phyloP scores from a whole-genome alignment of 257 asterid genomes.

The Verbascum thapsus region DNA sequence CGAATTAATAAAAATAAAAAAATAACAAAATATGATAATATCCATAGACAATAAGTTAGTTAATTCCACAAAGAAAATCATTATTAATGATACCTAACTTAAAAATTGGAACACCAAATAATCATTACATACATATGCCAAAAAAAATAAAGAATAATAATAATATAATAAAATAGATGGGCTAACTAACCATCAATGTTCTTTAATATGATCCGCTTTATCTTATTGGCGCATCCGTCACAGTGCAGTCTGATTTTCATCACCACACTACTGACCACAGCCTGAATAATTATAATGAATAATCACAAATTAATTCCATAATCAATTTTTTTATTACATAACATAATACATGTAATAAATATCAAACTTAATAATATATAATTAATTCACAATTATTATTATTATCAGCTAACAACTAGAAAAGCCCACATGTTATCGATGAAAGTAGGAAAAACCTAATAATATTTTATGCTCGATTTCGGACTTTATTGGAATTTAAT shows the following conservation, averaged over 20 bases:
- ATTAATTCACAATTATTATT: no score
- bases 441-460: no score
- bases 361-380: no score
- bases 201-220: slow-evolving; percentile 56
- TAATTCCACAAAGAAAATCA: no score
- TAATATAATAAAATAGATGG: background rate
- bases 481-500: no score
- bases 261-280: slow-evolving; percentile 52
- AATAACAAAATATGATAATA: no score
- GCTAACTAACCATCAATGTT: slow-evolving; percentile 60
- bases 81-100: slow-evolving; percentile 19
- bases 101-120: background rate
- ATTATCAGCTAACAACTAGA: no score
- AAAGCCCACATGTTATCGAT: no score
- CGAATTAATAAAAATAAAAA: no score
- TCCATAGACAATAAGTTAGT: no score
- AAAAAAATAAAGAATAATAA: background rate
- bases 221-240: slow-evolving; percentile 85
- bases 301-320: slow-evolving; percentile 7
- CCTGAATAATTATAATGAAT: slow-evolving; percentile 45
- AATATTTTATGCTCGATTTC: no score
- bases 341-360: no score
- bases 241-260: slow-evolving; percentile 83
- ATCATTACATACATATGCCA: background rate
- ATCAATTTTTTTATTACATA: slow-evolving; percentile 1